These are phyloP conservation scores for Yarrowia divulgata DNA, from an alignment of 805 yeast genomes.

Conservation along the genomic window DNA sequence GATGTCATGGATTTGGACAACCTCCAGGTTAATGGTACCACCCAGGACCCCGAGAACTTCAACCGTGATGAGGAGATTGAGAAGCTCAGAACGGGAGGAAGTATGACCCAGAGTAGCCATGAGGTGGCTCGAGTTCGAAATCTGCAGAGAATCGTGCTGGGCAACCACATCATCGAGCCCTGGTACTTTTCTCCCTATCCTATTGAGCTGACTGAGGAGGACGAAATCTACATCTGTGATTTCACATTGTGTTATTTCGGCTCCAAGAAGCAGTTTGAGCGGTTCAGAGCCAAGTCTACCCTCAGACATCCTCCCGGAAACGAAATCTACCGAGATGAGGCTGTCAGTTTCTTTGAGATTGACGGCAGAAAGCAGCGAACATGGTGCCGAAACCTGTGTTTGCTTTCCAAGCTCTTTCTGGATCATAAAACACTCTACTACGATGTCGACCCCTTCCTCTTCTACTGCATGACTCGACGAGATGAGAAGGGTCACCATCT, in stretches of 20 bases:
- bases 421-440: constrained; percentile 97
- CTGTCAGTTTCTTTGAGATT: constrained; percentile 93
- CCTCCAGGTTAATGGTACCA: constrained; percentile 78
- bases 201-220: constrained; percentile 90
- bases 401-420: constrained; percentile 85
- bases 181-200: constrained; percentile 99
- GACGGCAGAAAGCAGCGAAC: constrained; percentile 96
- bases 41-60: constrained; percentile 68
- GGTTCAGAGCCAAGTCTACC: constrained; percentile 87
- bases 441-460: constrained; percentile 97
- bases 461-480: constrained; percentile 91
- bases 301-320: constrained; percentile 98
- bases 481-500: constrained; percentile 93
- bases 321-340: constrained; percentile 92
- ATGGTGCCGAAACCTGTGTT: constrained; percentile 95
- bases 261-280: constrained; percentile 86
- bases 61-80: constrained; percentile 92
- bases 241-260: constrained; percentile 89
- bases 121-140: constrained; percentile 93
- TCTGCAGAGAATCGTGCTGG: constrained; percentile 77
- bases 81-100: constrained; percentile 90
- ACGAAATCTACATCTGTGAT: constrained; percentile 88
- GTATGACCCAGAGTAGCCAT: constrained; percentile 87
- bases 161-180: constrained; percentile 92
- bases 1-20: constrained; percentile 87